phyloP scores from a whole-genome alignment of 805 yeast species.

The Saturnispora zaruensis region DNA sequence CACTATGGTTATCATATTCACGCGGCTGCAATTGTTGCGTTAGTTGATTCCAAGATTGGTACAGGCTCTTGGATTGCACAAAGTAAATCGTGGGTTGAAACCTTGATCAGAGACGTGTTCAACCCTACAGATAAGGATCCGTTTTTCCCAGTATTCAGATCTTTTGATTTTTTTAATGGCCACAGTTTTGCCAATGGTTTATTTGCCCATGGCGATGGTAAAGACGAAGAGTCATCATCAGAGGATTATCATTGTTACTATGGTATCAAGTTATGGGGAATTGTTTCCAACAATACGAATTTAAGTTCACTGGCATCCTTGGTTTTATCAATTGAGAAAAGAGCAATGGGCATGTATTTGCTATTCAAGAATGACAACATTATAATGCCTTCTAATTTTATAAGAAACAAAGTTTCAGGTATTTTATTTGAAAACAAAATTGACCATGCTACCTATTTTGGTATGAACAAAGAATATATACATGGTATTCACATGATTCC shows the following conservation, averaged over 20 bases:
- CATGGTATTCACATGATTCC: constrained; percentile 80
- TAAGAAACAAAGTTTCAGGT: constrained; percentile 57
- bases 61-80: constrained; percentile 40
- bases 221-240: constrained; percentile 61
- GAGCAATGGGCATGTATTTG: constrained; percentile 50
- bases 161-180: constrained; percentile 65
- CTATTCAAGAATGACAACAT: constrained; percentile 39
- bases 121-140: constrained; percentile 46
- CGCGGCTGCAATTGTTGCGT: constrained; percentile 74
- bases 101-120: constrained; percentile 57
- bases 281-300: constrained; percentile 41
- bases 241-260: constrained; percentile 67
- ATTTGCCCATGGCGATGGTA: constrained; percentile 54
- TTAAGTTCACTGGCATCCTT: constrained; percentile 50
- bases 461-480: constrained; percentile 49
- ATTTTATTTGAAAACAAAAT: constrained; percentile 64
- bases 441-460: constrained; percentile 68
- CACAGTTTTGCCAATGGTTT: constrained; percentile 73
- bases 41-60: constrained; percentile 46
- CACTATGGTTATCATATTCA: constrained; percentile 80
- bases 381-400: constrained; percentile 42
- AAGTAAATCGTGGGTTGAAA: constrained; percentile 49
- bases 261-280: constrained; percentile 64
- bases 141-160: constrained; percentile 55
- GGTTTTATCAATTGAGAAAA: constrained; percentile 46